phyloP scores from a whole-genome alignment of 768 basidiomycete genomes.

The Dictyophora rubrovolvata region DNA sequence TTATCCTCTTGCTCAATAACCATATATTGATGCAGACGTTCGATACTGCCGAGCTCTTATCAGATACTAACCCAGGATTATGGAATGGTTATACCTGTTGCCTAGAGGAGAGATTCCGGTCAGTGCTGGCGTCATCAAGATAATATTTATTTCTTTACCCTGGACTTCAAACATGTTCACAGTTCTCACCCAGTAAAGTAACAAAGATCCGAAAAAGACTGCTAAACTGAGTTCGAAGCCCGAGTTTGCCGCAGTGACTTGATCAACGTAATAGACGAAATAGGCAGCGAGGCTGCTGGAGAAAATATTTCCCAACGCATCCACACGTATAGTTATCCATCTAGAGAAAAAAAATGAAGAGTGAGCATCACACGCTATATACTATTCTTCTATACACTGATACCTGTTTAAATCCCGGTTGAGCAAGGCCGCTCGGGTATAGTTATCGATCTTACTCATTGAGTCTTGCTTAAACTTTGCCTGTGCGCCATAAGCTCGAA shows the following conservation, averaged over 20 bases:
- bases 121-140: neutral
- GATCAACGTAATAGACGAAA: constrained; percentile 25
- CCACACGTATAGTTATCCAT: constrained; percentile 45
- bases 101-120: neutral
- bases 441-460: constrained; percentile 45
- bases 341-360: constrained; percentile 15
- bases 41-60: constrained; percentile 11
- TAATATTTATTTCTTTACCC: neutral
- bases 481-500: constrained; percentile 59
- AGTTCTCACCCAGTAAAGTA: constrained; percentile 32
- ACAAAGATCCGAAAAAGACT: constrained; percentile 46
- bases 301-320: constrained; percentile 49
- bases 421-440: constrained; percentile 38
- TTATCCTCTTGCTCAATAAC: constrained; percentile 28
- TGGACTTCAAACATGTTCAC: neutral
- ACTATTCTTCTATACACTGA: constrained; percentile 19
- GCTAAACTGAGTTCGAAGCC: constrained; percentile 33
- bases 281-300: constrained; percentile 45
- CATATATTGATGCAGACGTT: constrained; percentile 28
- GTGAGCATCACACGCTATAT: neutral
- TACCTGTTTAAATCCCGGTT: constrained; percentile 48
- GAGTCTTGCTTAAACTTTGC: constrained; percentile 34
- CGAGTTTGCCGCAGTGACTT: constrained; percentile 21
- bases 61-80: neutral
- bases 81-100: neutral